A percentile compares a stretch with the other conserved stretches of the same genome.
Evolutionary conservation across 1,139 yeast species (phyloP).

Genomic region (Yamadazyma siamensis): DNA sequence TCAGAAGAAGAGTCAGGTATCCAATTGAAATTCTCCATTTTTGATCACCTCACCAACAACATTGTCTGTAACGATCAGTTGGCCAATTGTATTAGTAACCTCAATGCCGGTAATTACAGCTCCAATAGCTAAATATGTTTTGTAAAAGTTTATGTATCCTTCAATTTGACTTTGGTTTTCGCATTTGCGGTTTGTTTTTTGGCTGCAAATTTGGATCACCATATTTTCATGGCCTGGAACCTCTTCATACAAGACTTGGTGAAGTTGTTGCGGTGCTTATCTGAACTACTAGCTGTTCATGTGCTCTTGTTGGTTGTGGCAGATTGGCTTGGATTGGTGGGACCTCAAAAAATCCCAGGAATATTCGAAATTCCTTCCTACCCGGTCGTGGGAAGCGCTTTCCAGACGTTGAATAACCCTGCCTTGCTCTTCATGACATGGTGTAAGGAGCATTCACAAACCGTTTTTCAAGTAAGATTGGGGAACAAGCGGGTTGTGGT

Average conservation of each 20-base stretch:
- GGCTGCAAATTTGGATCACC: too few species aligned
- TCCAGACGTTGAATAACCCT: slow-evolving; percentile 49
- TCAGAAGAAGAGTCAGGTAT: slow-evolving; percentile 69
- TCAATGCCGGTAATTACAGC: slow-evolving; percentile 15
- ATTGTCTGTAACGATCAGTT: slow-evolving; percentile 10
- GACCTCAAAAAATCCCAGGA: slow-evolving; percentile 28
- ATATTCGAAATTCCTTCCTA: slow-evolving; percentile 42
- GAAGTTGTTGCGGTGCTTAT: too few species aligned
- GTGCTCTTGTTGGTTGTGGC: too few species aligned
- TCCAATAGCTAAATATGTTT: slow-evolving; percentile 9
- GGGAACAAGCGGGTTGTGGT: slow-evolving; percentile 59
- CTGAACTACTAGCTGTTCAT: too few species aligned
- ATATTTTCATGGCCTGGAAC: too few species aligned
- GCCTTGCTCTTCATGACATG: slow-evolving; percentile 49
- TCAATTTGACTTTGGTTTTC: too few species aligned
- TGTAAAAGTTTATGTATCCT: too few species aligned
- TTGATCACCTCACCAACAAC: slow-evolving; percentile 18
- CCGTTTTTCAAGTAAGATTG: slow-evolving; percentile 59
- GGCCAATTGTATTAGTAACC: slow-evolving; percentile 12
- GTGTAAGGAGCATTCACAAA: slow-evolving; percentile 36
- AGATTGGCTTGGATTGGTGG: slow-evolving; percentile 1
- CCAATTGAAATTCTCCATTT: slow-evolving; percentile 55
- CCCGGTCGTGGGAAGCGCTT: slow-evolving; percentile 54
- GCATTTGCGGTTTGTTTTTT: too few species aligned
- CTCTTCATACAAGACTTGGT: too few species aligned